Evolutionary conservation across 352 stramenopile species (phyloP), one percentile per base, ranked within the genome.

Genomic region (Globisporangium rhizosaccharum): DNA sequence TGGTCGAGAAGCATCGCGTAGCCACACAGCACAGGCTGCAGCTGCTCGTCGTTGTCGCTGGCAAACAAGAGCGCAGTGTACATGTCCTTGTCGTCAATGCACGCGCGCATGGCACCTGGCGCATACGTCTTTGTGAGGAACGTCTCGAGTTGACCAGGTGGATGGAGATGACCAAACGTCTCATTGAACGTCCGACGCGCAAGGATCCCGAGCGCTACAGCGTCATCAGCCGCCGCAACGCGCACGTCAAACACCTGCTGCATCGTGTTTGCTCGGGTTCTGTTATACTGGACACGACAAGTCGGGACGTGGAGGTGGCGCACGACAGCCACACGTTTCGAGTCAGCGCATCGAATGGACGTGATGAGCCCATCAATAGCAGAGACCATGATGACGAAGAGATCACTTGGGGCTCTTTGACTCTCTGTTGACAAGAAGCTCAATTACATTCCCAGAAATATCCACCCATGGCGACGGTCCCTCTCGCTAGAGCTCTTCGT

Each of bases 121-220:
- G 51, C 20, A 50, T 75, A 75, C 12, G 61, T 48, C 12, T 56
- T 20, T 0, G 20, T 26, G 45, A 75, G 54, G 45, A 59, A 70
- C 26, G 44, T 52, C 11, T 53, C 25, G 7, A 75, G 65, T 20
- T 69, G 54, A 20, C 67, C 48, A 1, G 61, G 56, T 12, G 61
- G 42, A 41, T 75, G 72, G 25, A 67, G 39, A 42, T 72, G 61
- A 4, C 55, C 65, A 41, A 72, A 75, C 25, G 68, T 75, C 28
- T 70, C 65, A 30, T 42, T 25, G 47, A 75, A 75, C 47, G 65
- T 75, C 42, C 61, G 65, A n/a, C 56, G 59, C 18, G 68, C 68
- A 47, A 72, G 65, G 3, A 45, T 51, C 15, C 65, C 61, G 11
- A 75, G 57, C 11, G 30, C 42, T 9, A 51, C 50, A 0, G 68